phyloP scores from a whole-genome alignment of 495 filamentous ascomycete genomes.

The Penicillium maclennaniae region DNA sequence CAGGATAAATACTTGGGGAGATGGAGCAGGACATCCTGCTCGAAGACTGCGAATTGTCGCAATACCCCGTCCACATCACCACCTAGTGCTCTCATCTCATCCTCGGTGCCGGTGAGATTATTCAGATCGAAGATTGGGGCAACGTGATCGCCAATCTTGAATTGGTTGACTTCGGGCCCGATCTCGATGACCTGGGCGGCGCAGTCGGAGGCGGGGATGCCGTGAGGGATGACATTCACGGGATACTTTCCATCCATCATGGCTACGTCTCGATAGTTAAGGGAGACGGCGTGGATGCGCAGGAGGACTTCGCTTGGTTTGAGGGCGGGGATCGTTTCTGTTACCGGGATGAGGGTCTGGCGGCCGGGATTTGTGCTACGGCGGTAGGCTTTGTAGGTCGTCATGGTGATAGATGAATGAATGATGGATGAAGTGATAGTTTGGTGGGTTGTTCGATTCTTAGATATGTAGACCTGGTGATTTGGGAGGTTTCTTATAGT shows the following conservation, averaged over 20 bases:
- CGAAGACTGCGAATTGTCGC: background rate
- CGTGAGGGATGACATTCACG: background rate
- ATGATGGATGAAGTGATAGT: background rate
- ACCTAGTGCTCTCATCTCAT: background rate
- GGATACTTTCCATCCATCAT: slow-evolving; percentile 2
- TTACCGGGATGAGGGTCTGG: background rate
- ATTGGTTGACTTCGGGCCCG: background rate
- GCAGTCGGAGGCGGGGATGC: background rate
- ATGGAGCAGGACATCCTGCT: background rate
- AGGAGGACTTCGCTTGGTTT: background rate
- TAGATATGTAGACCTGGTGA: background rate
- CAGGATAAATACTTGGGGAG: background rate
- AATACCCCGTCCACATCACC: slow-evolving; percentile 2
- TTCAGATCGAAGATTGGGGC: slow-evolving; percentile 1
- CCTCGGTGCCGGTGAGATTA: background rate
- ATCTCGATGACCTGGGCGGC: background rate
- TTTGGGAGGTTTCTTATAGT: background rate
- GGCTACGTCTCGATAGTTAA: slow-evolving; percentile 1
- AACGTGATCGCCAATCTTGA: slow-evolving; percentile 2
- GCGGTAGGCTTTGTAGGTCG: background rate
- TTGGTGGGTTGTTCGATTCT: too few relatives aligned
- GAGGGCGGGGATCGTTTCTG: background rate
- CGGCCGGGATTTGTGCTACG: background rate
- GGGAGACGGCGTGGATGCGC: slow-evolving; percentile 2
- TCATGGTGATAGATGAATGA: background rate